Evolutionary conservation across 2,329 filamentous ascomycete species (phyloP), one percentile per base, ranked within the genome.

Genomic region (Aspergillus fructus): DNA sequence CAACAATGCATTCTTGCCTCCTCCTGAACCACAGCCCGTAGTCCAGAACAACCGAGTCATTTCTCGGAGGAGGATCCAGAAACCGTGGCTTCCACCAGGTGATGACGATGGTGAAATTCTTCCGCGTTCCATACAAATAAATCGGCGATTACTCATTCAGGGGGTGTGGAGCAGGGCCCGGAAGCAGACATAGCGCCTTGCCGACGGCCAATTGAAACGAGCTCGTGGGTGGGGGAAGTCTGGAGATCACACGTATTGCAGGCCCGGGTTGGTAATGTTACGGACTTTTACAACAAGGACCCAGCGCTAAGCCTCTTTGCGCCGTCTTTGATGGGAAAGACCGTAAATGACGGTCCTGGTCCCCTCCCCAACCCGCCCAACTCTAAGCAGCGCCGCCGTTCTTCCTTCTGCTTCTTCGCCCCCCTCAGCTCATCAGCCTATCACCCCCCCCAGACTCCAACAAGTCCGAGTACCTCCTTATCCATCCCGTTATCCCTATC

Each of bases 281-380:
- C 50, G 17, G 4, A 19, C 13, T 17, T 40, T 62, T 62, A 61
- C 64, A 64, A 66, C 64, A 58, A 65, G 66, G 60, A 60, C 62
- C 59, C 27, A 30, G 27, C 27, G 34, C 12, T 37, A 13, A 37
- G 34, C 34, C 15, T n/a, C 34, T 37, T 30, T 30, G 27, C 49
- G 34, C 34, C 48, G 24, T 42, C 30, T 17, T 41, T 27, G 12
- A 9, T 19, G 8, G n/a, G 9, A 33, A 33, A 43, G 40, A 11
- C 40, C 17, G 49, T 52, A 52, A 52, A 52, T 43, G 15, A 52
- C 49, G 17, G 40, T 52, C 40, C 50, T 51, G 60, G 45, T 30
- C 27, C 27, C 27, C 27, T 30, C 27, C 24, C 27, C 27, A 30
- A 30, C 27, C 27, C 27, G 27, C 27, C 8, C 27, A 30, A 30